Evolutionary conservation across 257 asterid species (phyloP), one percentile per base, ranked within the genome.

Genomic region (Apocynum venetum): DNA sequence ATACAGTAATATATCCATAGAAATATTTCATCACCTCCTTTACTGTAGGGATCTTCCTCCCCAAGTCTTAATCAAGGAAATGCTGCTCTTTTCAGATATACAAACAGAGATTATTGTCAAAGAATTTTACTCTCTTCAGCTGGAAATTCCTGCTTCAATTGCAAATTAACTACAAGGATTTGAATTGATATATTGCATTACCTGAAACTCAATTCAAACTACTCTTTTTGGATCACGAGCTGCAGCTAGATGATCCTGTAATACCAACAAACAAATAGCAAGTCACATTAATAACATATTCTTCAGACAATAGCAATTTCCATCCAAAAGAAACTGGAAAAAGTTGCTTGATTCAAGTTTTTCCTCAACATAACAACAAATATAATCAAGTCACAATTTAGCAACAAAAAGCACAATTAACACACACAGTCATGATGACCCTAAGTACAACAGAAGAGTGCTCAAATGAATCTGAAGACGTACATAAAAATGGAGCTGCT

Each of bases 201-300:
- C 3, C 36, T 67, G 49, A 31, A 12, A 31, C 67, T 61, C 20
- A 43, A 20, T 77, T 90, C 90, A 95, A 83, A 78, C 73, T 79
- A 90, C 87, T 71, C 88, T 91, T 82, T 88, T 95, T 1, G 91
- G 85, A 79, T 90, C 98, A 77, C 98, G 98, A 81, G 96, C 94
- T 65, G 97, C 90, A 17, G 96, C 92, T 82, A 95, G 80, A 88
- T 95, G 98, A 88, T 91, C 98, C 98, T 95, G 93, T 86, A 87
- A 83, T 64, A 77, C 57, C 72, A 77, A 75, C 76, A 78, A 60
- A 61, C 49, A 17, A 15, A 66, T 56, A 64, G 40, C 64, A 55
- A 13, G 47, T 61, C 2, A 79, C 10, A 64, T 64, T 52, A 78
- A 47, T 46, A 46, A 44, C 44, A 43, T 73, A 8, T 1, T 13